Conservation (phyloP, 331 rosid species). For the Acacia concinna region DNA sequence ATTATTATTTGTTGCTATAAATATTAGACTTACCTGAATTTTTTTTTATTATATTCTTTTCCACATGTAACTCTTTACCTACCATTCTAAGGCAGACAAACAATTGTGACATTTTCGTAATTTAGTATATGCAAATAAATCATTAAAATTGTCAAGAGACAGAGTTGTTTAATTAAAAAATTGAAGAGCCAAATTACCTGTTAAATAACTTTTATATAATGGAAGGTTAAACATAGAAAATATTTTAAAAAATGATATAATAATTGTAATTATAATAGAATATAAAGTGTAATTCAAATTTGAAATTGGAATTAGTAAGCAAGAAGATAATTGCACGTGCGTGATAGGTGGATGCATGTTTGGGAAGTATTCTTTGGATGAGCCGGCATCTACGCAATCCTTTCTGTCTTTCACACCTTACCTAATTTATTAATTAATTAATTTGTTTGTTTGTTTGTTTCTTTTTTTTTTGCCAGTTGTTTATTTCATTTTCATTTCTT, state of each 20-base stretch:
- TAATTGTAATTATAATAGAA: neutral
- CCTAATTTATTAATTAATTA: conserved; percentile 36
- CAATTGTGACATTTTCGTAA: neutral
- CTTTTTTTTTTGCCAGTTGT: no score
- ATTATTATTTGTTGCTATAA: neutral
- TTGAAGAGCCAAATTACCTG: neutral
- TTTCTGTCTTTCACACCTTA: conserved; percentile 63
- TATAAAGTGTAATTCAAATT: neutral
- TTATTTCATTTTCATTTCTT: no score
- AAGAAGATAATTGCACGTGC: conserved; percentile 48
- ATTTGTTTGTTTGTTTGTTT: neutral
- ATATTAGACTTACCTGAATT: neutral
- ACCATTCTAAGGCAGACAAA: neutral
- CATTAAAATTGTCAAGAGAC: neutral
- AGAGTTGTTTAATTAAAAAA: neutral
- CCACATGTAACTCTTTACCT: neutral
- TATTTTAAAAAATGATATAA: no score
- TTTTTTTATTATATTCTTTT: neutral
- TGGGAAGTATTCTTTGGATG: conserved; percentile 43
- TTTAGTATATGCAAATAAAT: neutral
- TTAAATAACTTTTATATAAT: neutral
- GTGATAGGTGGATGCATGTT: conserved; percentile 31
- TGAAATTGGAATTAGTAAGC: neutral
- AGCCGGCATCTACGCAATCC: conserved; percentile 64
- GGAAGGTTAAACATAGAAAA: neutral